Conservation (phyloP, 2,329 filamentous ascomycete genomes). For the Aureobasidium zeae region DNA sequence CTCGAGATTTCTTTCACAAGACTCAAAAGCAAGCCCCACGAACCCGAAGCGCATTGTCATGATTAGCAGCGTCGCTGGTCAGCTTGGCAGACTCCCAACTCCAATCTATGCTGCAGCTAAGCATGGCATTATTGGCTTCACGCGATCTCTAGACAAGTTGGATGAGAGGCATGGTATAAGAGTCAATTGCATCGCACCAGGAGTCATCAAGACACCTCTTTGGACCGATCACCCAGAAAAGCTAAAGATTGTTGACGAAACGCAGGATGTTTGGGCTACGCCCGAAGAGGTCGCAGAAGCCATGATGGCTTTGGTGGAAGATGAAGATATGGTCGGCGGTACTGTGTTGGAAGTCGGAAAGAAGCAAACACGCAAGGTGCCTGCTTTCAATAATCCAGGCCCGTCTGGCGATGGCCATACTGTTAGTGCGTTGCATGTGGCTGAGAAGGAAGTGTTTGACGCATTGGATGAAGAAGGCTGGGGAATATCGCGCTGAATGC, state of each 20-base stretch:
- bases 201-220: conserved; percentile 51
- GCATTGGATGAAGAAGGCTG: conserved; percentile 1
- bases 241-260: conserved; percentile 40
- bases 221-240: conserved; percentile 56
- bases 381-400: conserved; percentile 45
- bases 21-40: conserved; percentile 26
- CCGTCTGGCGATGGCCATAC: conserved; percentile 27
- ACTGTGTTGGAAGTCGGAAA: conserved; percentile 49
- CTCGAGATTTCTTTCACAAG: conserved; percentile 34
- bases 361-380: conserved; percentile 41
- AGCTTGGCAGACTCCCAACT: conserved; percentile 29
- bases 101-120: conserved; percentile 41
- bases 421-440: background rate
- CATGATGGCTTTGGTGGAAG: conserved; percentile 48
- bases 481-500: background rate
- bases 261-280: conserved; percentile 45
- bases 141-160: conserved; percentile 43
- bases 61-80: conserved; percentile 38
- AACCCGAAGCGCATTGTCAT: conserved; percentile 41
- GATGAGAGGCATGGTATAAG: conserved; percentile 44
- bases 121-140: conserved; percentile 38
- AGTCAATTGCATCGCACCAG: conserved; percentile 52
- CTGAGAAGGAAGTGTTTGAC: background rate
- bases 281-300: conserved; percentile 51
- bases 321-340: conserved; percentile 41